Evolutionary conservation across 306 rosid genomes (phyloP).

Genomic region (Cucumis hystrix): DNA sequence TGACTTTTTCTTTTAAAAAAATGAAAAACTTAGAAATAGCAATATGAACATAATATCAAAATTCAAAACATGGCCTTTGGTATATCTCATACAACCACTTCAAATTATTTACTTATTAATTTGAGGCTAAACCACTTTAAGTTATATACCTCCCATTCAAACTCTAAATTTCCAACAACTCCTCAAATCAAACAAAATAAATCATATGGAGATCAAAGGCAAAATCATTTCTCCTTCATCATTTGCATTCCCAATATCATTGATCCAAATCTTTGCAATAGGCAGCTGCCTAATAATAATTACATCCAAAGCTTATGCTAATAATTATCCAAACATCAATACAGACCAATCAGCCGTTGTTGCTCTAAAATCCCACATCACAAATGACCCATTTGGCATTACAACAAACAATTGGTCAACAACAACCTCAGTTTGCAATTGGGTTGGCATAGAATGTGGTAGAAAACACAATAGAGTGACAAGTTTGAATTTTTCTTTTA

Average conservation of each 20-base stretch:
- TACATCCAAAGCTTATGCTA: background rate
- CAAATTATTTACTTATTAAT: too few species aligned
- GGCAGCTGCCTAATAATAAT: background rate
- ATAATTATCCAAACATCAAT: background rate
- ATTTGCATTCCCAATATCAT: background rate
- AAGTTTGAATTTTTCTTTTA: constrained; percentile 2
- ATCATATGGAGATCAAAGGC: too few species aligned
- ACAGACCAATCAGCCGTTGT: constrained; percentile 14
- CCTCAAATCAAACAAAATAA: too few species aligned
- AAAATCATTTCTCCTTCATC: background rate
- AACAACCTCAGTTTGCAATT: constrained; percentile 4
- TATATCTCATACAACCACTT: too few species aligned
- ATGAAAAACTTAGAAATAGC: too few species aligned
- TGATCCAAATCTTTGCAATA: background rate
- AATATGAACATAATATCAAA: too few species aligned
- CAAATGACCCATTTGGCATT: background rate
- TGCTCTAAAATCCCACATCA: constrained; percentile 10
- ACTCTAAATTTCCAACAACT: too few species aligned
- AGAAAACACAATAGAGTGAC: background rate
- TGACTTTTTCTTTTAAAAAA: too few species aligned
- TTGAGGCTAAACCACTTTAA: too few species aligned
- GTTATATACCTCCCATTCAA: too few species aligned
- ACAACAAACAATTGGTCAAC: constrained; percentile 3
- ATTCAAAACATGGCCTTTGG: too few species aligned
- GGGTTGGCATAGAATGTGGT: constrained; percentile 13